Conservation (phyloP, 2,329 filamentous ascomycete genomes). For the Juglanconis juglandina region DNA sequence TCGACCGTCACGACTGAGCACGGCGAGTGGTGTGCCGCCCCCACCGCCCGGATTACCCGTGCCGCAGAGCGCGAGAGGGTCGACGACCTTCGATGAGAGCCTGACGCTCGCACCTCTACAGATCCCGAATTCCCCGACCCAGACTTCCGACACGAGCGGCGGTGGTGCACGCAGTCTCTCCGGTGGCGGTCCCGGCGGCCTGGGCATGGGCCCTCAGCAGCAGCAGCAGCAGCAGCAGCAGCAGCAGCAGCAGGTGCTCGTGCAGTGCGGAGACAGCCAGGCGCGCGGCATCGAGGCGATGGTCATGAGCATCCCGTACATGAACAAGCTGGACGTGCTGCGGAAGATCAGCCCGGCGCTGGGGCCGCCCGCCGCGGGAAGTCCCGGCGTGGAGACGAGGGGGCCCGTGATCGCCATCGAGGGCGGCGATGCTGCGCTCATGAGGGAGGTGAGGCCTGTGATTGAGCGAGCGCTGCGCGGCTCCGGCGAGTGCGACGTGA, state of each 20-base stretch:
- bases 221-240: neutral
- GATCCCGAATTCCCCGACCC: conserved; percentile 30
- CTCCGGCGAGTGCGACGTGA: conserved; percentile 43
- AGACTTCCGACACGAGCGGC: conserved; percentile 25
- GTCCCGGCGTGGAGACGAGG: conserved; percentile 44
- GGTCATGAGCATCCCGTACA: conserved; percentile 71
- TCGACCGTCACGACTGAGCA: conserved; percentile 37
- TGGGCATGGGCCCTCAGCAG: conserved; percentile 6
- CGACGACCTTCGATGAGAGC: conserved; percentile 49
- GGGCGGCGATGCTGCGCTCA: conserved; percentile 56
- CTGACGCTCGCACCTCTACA: conserved; percentile 53
- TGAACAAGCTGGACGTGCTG: conserved; percentile 74
- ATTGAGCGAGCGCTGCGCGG: conserved; percentile 61
- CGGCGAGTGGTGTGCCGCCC: conserved; percentile 28
- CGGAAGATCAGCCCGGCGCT: conserved; percentile 71
- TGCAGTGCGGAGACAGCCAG: conserved; percentile 26
- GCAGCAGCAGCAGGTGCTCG: neutral
- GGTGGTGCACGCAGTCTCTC: conserved; percentile 18
- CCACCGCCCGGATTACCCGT: conserved; percentile 25
- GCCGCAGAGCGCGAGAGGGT: conserved; percentile 28
- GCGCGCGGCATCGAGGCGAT: conserved; percentile 59
- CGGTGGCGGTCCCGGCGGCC: conserved; percentile 4
- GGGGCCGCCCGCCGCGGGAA: conserved; percentile 30
- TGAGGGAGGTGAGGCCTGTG: conserved; percentile 57
- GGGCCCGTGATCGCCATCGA: conserved; percentile 83